Percentiles rank a stretch among this genome's conserved stretches.
Evolutionary conservation across 306 rosid genomes (phyloP).

Genomic region (Mimosa pudica): DNA sequence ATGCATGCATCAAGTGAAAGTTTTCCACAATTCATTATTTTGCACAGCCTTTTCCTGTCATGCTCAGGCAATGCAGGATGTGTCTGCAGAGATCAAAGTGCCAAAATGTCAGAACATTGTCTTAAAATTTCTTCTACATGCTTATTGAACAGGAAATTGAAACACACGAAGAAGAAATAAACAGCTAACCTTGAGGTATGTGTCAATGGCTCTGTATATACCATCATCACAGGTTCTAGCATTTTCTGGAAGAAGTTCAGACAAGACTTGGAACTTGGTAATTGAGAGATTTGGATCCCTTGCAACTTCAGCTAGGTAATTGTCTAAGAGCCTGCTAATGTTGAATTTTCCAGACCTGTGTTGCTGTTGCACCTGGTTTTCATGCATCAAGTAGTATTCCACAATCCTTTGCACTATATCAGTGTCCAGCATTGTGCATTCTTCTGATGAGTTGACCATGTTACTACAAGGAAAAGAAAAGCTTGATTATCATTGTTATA

Average conservation of each 20-base stretch:
- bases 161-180: constrained; percentile 25
- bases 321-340: constrained; percentile 86
- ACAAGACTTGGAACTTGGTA: constrained; percentile 79
- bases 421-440: constrained; percentile 71
- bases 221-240: constrained; percentile 79
- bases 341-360: constrained; percentile 61
- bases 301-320: constrained; percentile 87
- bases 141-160: constrained; percentile 6
- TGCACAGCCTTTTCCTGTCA: constrained; percentile 86
- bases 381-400: constrained; percentile 91
- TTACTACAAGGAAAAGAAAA: constrained; percentile 35
- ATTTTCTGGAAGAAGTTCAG: constrained; percentile 80
- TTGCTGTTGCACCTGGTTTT: constrained; percentile 67
- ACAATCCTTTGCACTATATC: constrained; percentile 81
- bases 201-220: constrained; percentile 91
- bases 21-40: constrained; percentile 81
- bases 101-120: constrained; percentile 32
- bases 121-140: constrained; percentile 7
- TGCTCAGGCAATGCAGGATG: constrained; percentile 77
- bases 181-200: constrained; percentile 74
- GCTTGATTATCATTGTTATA: constrained; percentile 29
- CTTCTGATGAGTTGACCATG: constrained; percentile 56
- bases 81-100: constrained; percentile 53
- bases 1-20: constrained; percentile 91
- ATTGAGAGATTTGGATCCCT: constrained; percentile 83